A percentile compares a stretch with the other conserved stretches of the same genome.
Conservation (phyloP, 371 early-diverging fungal genomes). For the Mortierella sp. region DNA sequence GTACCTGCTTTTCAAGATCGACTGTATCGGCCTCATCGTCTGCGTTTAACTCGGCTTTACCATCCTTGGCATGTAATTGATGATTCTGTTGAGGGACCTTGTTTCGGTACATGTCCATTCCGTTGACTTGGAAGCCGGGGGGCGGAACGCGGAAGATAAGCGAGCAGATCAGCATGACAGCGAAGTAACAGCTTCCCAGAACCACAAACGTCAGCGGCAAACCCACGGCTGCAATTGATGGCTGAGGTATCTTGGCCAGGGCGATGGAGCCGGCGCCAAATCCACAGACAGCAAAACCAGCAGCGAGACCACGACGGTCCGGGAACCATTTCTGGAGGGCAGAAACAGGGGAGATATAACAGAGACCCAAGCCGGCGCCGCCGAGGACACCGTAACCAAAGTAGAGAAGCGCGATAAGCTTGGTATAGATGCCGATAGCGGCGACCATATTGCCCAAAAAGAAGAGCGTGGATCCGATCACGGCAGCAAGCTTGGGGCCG, state of each 20-base stretch:
- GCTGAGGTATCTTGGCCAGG: slow-evolving; percentile 66
- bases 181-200: slow-evolving; percentile 58
- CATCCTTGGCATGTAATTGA: not conserved
- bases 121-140: slow-evolving; percentile 69
- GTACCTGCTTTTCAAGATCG: slow-evolving; percentile 23
- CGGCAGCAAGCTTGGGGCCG: slow-evolving; percentile 67
- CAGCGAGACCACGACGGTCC: slow-evolving; percentile 63
- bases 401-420: slow-evolving; percentile 55
- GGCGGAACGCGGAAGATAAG: slow-evolving; percentile 71
- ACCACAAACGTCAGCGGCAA: slow-evolving; percentile 70
- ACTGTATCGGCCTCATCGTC: slow-evolving; percentile 2
- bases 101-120: slow-evolving; percentile 62
- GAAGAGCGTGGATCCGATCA: slow-evolving; percentile 64
- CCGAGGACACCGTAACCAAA: slow-evolving; percentile 75
- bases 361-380: slow-evolving; percentile 72
- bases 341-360: slow-evolving; percentile 72
- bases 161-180: slow-evolving; percentile 40
- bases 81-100: slow-evolving; percentile 34
- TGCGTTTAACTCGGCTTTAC: not conserved
- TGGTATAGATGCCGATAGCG: slow-evolving; percentile 64
- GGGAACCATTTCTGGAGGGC: slow-evolving; percentile 72
- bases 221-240: slow-evolving; percentile 59
- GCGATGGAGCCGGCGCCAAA: slow-evolving; percentile 77
- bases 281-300: slow-evolving; percentile 75
- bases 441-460: slow-evolving; percentile 69